phyloP scores from a whole-genome alignment of 176 grass and related monocot species.

The Thalia dealbata region DNA sequence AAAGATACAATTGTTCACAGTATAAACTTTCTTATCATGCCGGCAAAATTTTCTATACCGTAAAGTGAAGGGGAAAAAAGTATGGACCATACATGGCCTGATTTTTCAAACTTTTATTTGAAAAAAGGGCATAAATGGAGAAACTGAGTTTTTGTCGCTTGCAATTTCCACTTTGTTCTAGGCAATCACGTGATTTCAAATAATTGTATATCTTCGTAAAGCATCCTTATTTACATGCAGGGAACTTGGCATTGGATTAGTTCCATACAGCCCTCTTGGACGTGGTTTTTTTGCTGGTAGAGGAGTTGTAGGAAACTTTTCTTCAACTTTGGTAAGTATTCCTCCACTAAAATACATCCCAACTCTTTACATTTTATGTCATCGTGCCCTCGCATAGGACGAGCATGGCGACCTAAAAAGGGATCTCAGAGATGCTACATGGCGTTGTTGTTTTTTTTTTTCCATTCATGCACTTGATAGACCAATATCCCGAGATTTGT shows the following conservation, averaged over 20 bases:
- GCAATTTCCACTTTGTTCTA: not conserved
- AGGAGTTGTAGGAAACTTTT: slow-evolving; percentile 37
- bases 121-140: not conserved
- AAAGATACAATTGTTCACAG: not conserved
- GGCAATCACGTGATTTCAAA: not conserved
- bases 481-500: slow-evolving; percentile 44
- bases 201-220: not conserved
- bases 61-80: not conserved
- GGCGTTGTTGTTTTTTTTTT: not conserved
- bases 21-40: not conserved
- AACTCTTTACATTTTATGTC: no score
- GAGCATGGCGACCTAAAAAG: no score
- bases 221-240: slow-evolving; percentile 13
- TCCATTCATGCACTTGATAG: slow-evolving; percentile 19
- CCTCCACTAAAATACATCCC: not conserved
- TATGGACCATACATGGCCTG: not conserved
- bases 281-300: slow-evolving; percentile 66
- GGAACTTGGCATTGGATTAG: slow-evolving; percentile 76
- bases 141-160: not conserved
- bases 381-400: no score
- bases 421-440: not conserved
- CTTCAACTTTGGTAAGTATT: slow-evolving; percentile 49
- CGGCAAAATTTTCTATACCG: not conserved
- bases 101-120: not conserved
- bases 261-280: slow-evolving; percentile 76